A percentile compares a stretch with the other conserved stretches of the same genome.
Conservation (phyloP, 139 green algal species). For the Chlamydomonas eustigma region DNA sequence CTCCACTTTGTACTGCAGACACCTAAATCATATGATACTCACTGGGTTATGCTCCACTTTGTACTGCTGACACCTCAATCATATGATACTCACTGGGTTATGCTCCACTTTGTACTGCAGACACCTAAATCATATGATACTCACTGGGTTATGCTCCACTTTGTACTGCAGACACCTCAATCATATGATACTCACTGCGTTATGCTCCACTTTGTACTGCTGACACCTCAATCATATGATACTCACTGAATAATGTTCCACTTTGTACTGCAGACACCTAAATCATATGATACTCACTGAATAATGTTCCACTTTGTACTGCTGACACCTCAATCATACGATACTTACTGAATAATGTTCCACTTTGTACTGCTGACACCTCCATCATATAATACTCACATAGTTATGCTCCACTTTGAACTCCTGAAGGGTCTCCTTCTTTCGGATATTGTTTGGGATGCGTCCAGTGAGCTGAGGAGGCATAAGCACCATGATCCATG, state of each 20-base stretch:
- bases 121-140: not conserved
- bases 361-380: not conserved
- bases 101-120: not conserved
- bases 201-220: conserved; percentile 39
- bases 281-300: not conserved
- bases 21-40: not conserved
- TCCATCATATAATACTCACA: conserved; percentile 9
- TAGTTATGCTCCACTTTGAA: conserved; percentile 44
- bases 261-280: not conserved
- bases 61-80: not conserved
- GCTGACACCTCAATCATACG: no score
- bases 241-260: not conserved
- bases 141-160: not conserved
- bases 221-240: not conserved
- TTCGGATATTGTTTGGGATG: conserved; percentile 23
- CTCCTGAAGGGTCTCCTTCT: conserved; percentile 25
- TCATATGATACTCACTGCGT: conserved; percentile 20
- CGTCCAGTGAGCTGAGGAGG: conserved; percentile 35
- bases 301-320: not conserved
- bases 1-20: conserved; percentile 43
- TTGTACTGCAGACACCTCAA: not conserved
- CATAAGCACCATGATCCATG: not conserved
- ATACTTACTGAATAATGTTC: not conserved
- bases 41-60: not conserved
- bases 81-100: not conserved